Base-by-base conservation (phyloP, 2,329 filamentous ascomycete species). In the Ophiocordyceps camponoti-saundersi region DNA sequence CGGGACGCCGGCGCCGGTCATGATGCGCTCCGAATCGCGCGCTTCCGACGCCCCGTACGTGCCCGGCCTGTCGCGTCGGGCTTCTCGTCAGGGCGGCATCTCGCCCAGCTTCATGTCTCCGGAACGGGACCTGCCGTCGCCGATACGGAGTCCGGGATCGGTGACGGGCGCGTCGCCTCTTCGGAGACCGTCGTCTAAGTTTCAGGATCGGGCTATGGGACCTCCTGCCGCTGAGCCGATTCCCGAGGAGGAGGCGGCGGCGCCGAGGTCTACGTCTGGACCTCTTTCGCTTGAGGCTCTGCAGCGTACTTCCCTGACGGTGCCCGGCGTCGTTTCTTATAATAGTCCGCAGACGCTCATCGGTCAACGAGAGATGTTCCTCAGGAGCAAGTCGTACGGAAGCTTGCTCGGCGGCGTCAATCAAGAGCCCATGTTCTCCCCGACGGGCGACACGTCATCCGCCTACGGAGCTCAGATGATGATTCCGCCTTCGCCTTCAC, bases 321-420 rank as follows among this genome's bases (percentile, higher is more conserved):
- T 65, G 1, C 65, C 69, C 1, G 71, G 71, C 2, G 57, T 75
- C 2, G 61, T 73, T 2, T 72, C 73, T 0, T 72, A 70, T 50
- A 59, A 64, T n/a, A 70, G 65, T 49, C 70, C 71, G 0, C 70
- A 76, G 52, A 78, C 73, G 6, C 64, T 79, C 6, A 65, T 79
- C 26, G 73, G 71, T 2, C 68, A 73, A 57, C 68, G 75, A 13
- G 75, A 79, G 36, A 64, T 68, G 58, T 66, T 73, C 42, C 61
- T 79, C 20, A 70, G 72, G 23, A 71, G 62, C 54, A 75, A 72
- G 53, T 71, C 72, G 2, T 63, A 70, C 47, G 63, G 66, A 21
- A 65, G 63, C 45, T 50, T 69, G 30, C 47, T 63, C 13, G 50
- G 48, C 26, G 57, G 42, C 46, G 52, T 52, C 62, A 48, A 51